Base-by-base conservation (phyloP, 352 stramenopile genomes). In the Globisporangium orthogonon region DNA sequence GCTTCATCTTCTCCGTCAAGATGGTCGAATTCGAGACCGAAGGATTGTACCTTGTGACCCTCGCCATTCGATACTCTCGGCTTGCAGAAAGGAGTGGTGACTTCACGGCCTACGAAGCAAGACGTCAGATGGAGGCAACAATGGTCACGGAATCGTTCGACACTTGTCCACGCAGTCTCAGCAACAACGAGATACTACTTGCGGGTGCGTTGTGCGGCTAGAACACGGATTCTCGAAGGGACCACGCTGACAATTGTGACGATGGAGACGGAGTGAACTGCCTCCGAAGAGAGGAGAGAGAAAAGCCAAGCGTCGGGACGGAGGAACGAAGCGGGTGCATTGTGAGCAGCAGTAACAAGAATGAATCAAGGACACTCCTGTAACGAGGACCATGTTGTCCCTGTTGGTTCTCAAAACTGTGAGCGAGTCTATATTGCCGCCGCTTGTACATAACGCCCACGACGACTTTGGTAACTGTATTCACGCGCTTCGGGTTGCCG, bases 401-500 rank as follows among this genome's bases (percentile, higher is more conserved):
- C 23, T 17, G 37, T 43, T 43, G 37, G 11, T 13, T 43, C 4
- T 43, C 37, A 43, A 43, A 43, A 43, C 37, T 43, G 37, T 43
- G 13, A 13, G 10, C 37, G 37, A 17, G 10, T 13, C 23, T 23
- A 23, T 23, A 23, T 23, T 23, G 23, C 23, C 23, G 23, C 23
- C 23, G 23, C 23, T 23, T 23, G 23, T 23, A 23, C 23, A 23
- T 23, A 23, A 23, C 23, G 23, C 23, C 23, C 23, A 23, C 23
- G 23, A 23, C 23, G 23, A 23, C 33, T 37, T 9, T 37, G 37
- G 35, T 40, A 28, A 40, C 28, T 48, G 29, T 33, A 4, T 18
- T 47, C 18, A 60, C 37, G 45, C 51, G 23, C 51, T 56, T 18
- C 17, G 28, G 4, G 50, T 54, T n/a, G 28, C 54, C 1, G 7